These are phyloP conservation scores for Pseudocercospora cruenta DNA, from an alignment of 2,329 filamentous ascomycete species.

Conservation along the genomic window DNA sequence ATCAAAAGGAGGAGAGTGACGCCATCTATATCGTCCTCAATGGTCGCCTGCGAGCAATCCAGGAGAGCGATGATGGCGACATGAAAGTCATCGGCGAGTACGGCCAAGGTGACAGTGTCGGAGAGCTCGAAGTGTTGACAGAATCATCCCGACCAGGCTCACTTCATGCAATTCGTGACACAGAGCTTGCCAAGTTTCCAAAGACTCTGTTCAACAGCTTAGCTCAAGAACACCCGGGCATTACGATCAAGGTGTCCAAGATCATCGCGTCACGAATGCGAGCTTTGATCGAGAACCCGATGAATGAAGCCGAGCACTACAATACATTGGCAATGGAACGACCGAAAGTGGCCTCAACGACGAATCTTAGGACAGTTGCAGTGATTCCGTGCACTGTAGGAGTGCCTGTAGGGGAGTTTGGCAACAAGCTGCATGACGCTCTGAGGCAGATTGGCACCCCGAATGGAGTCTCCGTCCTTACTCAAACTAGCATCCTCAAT, in stretches of 20 bases:
- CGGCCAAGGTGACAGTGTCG: conserved; percentile 95
- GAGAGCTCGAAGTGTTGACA: conserved; percentile 94
- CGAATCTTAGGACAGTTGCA: conserved; percentile 91
- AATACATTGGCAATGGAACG: conserved; percentile 54
- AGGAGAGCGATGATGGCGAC: conserved; percentile 78
- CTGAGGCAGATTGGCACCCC: conserved; percentile 85
- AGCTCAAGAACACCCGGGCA: conserved; percentile 93
- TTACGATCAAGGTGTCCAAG: conserved; percentile 98
- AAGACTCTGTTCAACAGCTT: conserved; percentile 96
- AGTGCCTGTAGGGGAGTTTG: conserved; percentile 93
- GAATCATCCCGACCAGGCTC: conserved; percentile 90
- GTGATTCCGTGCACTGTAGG: conserved; percentile 88
- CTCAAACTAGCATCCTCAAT: conserved; percentile 90
- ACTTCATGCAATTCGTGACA: conserved; percentile 93
- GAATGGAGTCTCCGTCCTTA: conserved; percentile 82
- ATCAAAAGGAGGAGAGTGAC: conserved; percentile 92
- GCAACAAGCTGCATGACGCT: conserved; percentile 83
- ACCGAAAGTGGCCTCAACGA: conserved; percentile 75
- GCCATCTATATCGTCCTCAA: conserved; percentile 98
- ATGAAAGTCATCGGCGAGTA: conserved; percentile 89
- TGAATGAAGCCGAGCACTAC: conserved; percentile 54
- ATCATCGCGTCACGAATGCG: conserved; percentile 97
- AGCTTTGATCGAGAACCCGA: conserved; percentile 78
- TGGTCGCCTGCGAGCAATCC: conserved; percentile 81
- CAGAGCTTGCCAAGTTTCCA: conserved; percentile 93